Evolutionary conservation across 345 rosid genomes (phyloP).

Genomic region (Isatis tinctoria): DNA sequence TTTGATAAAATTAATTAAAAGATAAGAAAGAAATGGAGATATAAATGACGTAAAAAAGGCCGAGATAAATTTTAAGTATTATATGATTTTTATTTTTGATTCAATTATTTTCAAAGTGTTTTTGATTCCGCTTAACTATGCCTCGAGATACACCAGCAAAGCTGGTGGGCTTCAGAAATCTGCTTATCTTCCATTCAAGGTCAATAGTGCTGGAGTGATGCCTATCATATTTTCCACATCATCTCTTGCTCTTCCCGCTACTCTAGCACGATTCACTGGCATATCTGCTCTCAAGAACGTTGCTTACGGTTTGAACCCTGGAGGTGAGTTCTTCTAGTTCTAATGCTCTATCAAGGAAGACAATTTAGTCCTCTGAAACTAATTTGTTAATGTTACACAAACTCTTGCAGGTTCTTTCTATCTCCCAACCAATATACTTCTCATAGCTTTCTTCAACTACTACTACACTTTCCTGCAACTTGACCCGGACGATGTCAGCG

Average conservation of each 20-base stretch:
- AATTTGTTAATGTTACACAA: background rate
- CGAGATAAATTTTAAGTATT: too few species aligned
- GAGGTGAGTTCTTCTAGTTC: slow-evolving; percentile 45
- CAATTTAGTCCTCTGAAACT: background rate
- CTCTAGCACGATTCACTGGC: slow-evolving; percentile 89
- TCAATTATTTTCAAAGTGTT: slow-evolving; percentile 47
- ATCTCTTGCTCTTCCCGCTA: slow-evolving; percentile 90
- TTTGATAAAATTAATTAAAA: too few species aligned
- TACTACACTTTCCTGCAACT: slow-evolving; percentile 95
- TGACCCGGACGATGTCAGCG: slow-evolving; percentile 99
- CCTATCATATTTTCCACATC: slow-evolving; percentile 98
- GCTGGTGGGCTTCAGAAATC: slow-evolving; percentile 84
- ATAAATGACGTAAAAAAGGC: too few species aligned
- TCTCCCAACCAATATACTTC: slow-evolving; percentile 81
- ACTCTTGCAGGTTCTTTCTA: slow-evolving; percentile 75
- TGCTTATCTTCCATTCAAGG: slow-evolving; percentile 97
- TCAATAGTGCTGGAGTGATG: slow-evolving; percentile 97
- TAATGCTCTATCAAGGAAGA: background rate
- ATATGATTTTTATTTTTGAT: too few species aligned
- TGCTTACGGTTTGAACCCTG: slow-evolving; percentile 84
- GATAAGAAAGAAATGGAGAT: too few species aligned
- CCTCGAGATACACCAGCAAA: slow-evolving; percentile 82
- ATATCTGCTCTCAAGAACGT: slow-evolving; percentile 72
- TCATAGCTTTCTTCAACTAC: slow-evolving; percentile 98
- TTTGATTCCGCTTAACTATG: slow-evolving; percentile 93